Base-by-base conservation (phyloP, 305 asterid species). In the Andrographis paniculata region DNA sequence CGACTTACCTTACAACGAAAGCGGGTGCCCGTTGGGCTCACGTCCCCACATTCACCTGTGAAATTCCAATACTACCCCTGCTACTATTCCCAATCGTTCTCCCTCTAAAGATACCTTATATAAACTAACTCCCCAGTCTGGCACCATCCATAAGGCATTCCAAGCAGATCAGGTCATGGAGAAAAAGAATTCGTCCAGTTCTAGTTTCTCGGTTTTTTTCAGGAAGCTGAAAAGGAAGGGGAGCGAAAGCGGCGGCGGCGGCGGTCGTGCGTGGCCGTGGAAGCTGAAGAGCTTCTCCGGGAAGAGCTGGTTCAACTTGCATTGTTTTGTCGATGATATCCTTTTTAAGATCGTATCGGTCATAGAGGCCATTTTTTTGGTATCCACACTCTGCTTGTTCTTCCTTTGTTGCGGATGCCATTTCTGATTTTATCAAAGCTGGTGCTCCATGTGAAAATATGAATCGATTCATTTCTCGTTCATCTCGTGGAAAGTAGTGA, bases 351-450 rank as follows among this genome's bases (percentile, higher is more conserved):
- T 73, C 50, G 71, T 69, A 15, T 69, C 64, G 20, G 71, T 63
- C 6, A 53, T 47, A 1, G 80, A 73, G 55, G 69, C 69, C 56
- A 38, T 69, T 50, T 71, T 69, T 56, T 59, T 73, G 28, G 48
- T 69, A 23, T 69, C 69, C 40, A 60, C 77, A 2, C 58, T 73
- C 53, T 66, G 76, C 57, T 45, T 69, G 69, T 73, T 73, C 69
- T 61, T 52, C 55, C 58, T 69, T 52, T 69, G 74, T 5, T 69
- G 71, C 14, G 74, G 76, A 45, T 66, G 76, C 20, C 69, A 73
- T 50, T 20, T 69, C 42, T 65, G 31, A 64, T 50, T 23, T 30
- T n/a, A n/a, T n/a, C n/a, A n/a, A n/a, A n/a, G n/a, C n/a, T n/a
- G n/a, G n/a, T n/a, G n/a, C n/a, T n/a, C n/a, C n/a, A n/a, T n/a